These are phyloP conservation scores for Centrapalus pauciflorus DNA, from an alignment of 129 eudicot genomes.

Conservation along the genomic window DNA sequence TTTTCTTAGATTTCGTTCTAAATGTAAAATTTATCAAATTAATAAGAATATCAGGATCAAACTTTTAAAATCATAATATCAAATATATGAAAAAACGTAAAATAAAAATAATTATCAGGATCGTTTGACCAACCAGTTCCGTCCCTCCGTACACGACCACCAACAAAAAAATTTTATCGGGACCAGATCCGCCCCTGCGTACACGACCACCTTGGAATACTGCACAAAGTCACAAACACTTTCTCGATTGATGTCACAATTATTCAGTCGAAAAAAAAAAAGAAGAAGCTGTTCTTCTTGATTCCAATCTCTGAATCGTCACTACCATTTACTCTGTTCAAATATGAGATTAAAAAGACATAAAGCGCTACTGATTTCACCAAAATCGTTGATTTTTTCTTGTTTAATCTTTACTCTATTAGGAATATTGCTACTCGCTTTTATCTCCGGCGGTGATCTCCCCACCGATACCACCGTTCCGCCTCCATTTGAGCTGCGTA, in stretches of 20 bases:
- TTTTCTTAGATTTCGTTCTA: too few species aligned
- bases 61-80: too few species aligned
- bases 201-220: constrained; percentile 21
- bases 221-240: not conserved
- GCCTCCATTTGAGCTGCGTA: constrained; percentile 7
- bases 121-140: too few species aligned
- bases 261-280: not conserved
- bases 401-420: constrained; percentile 32
- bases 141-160: too few species aligned
- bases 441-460: constrained; percentile 31
- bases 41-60: too few species aligned
- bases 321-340: not conserved
- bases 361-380: not conserved
- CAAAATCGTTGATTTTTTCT: constrained; percentile 8
- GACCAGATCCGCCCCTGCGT: too few species aligned
- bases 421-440: constrained; percentile 20
- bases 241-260: constrained; percentile 7
- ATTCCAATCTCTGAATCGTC: constrained; percentile 1
- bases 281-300: not conserved
- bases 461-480: constrained; percentile 15
- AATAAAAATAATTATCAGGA: too few species aligned
- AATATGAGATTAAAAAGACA: constrained; percentile 23
- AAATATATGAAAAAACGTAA: too few species aligned
- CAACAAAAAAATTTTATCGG: too few species aligned
- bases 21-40: too few species aligned